These are phyloP conservation scores for Blastosporella zonata DNA, from an alignment of 1,284 basidiomycete genomes.

Conservation along the genomic window DNA sequence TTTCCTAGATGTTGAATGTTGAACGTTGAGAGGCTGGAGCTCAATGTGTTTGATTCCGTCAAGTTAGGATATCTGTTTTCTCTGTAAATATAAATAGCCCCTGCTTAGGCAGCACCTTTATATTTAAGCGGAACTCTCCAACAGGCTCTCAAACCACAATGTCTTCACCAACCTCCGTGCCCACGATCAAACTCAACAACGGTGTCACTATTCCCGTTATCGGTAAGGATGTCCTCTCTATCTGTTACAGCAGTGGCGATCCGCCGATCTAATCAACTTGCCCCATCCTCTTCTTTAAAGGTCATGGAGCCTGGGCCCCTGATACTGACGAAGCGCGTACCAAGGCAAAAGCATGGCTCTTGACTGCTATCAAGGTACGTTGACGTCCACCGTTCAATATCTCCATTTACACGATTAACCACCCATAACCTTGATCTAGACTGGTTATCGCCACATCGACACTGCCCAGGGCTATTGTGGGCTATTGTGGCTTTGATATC, in stretches of 20 bases:
- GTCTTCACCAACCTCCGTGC: slow-evolving; percentile 4
- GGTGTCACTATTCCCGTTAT: slow-evolving; percentile 28
- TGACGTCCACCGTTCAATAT: background rate
- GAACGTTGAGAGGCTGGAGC: too few species aligned
- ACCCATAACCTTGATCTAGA: slow-evolving; percentile 17
- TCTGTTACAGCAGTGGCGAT: background rate
- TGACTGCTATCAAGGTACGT: slow-evolving; percentile 25
- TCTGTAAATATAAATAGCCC: too few species aligned
- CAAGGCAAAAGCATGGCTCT: slow-evolving; percentile 26
- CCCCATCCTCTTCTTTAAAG: slow-evolving; percentile 14
- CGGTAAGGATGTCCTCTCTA: slow-evolving; percentile 17
- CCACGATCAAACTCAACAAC: slow-evolving; percentile 26
- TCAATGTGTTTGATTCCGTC: too few species aligned
- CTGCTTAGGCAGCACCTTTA: too few species aligned
- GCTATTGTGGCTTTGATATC: background rate
- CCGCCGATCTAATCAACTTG: background rate
- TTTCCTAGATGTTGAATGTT: too few species aligned
- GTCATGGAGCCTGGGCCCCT: slow-evolving; percentile 26
- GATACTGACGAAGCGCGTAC: slow-evolving; percentile 21
- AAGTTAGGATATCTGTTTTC: too few species aligned
- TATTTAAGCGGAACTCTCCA: too few species aligned
- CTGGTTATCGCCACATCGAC: slow-evolving; percentile 35
- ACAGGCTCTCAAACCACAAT: background rate
- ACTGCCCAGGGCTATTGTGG: slow-evolving; percentile 32
- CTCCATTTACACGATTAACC: background rate